phyloP scores from a whole-genome alignment of 225 moss, liverwort and hornwort genomes.

The Polytrichum commune region DNA sequence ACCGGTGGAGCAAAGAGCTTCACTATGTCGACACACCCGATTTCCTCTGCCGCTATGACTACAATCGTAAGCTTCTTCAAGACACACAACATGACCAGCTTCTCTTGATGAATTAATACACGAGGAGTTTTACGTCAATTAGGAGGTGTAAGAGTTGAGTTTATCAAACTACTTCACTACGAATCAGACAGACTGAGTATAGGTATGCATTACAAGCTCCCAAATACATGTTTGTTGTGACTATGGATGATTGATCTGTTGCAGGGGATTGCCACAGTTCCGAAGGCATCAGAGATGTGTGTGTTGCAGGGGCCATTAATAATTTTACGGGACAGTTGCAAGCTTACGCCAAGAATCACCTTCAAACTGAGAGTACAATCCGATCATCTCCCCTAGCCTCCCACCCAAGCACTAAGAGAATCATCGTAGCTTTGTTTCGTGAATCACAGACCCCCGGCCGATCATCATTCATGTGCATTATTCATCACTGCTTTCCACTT shows the following conservation, averaged over 20 bases:
- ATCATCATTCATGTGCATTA: too few species aligned
- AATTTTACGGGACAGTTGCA: conserved; percentile 70
- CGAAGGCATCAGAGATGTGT: conserved; percentile 52
- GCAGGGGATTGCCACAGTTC: conserved; percentile 86
- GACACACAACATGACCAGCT: neutral
- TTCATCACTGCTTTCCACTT: too few species aligned
- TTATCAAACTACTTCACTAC: too few species aligned
- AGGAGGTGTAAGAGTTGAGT: too few species aligned
- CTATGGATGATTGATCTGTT: neutral
- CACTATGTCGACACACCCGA: conserved; percentile 80
- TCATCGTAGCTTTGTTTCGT: neutral
- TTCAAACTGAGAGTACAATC: neutral
- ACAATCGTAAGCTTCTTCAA: conserved; percentile 37
- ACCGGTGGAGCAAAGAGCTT: conserved; percentile 73
- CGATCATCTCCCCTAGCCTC: neutral
- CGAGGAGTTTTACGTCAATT: too few species aligned
- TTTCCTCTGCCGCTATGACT: conserved; percentile 62
- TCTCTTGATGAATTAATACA: neutral
- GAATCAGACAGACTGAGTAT: too few species aligned
- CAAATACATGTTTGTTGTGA: too few species aligned
- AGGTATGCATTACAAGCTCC: too few species aligned
- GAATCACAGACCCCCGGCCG: too few species aligned
- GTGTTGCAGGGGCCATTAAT: conserved; percentile 79
- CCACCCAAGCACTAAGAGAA: neutral
- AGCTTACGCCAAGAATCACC: conserved; percentile 15